Evolutionary conservation across 2,329 filamentous ascomycete species (phyloP).

Genomic region (Nemania bipapillata): DNA sequence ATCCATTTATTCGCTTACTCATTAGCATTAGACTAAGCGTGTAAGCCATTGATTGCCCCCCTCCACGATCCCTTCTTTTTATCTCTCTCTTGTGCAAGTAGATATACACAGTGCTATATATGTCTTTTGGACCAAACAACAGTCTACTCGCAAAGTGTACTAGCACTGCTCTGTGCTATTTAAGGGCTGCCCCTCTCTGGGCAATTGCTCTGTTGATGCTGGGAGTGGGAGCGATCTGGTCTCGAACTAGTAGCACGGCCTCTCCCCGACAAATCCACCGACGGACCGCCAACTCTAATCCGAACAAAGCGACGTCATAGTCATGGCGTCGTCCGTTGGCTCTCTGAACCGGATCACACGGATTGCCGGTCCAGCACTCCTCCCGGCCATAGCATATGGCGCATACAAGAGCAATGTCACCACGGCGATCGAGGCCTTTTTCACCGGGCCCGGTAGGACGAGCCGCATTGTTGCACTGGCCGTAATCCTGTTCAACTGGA

Average conservation of each 20-base stretch:
- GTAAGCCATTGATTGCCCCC: neutral
- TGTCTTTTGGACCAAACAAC: slow-evolving; percentile 45
- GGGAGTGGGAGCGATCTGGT: slow-evolving; percentile 52
- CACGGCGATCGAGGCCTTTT: slow-evolving; percentile 56
- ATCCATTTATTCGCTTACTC: neutral
- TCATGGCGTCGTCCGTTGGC: slow-evolving; percentile 48
- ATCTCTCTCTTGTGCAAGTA: no score
- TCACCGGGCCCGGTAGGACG: slow-evolving; percentile 65
- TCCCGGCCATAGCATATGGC: slow-evolving; percentile 61
- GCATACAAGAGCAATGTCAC: slow-evolving; percentile 59
- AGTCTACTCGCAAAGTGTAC: slow-evolving; percentile 57
- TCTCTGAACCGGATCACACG: slow-evolving; percentile 37
- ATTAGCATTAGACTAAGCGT: neutral
- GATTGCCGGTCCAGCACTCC: slow-evolving; percentile 54
- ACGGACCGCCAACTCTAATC: slow-evolving; percentile 17
- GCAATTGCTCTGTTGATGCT: slow-evolving; percentile 54
- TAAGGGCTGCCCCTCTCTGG: slow-evolving; percentile 58
- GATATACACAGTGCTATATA: slow-evolving; percentile 16
- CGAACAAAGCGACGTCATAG: slow-evolving; percentile 26
- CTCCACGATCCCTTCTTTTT: neutral
- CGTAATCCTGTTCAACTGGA: slow-evolving; percentile 73
- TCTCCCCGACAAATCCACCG: slow-evolving; percentile 20
- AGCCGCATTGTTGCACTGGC: slow-evolving; percentile 65
- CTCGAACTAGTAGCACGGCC: slow-evolving; percentile 40
- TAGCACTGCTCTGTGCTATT: slow-evolving; percentile 56